phyloP scores from a whole-genome alignment of 2,329 filamentous ascomycete species.

The Aspergillus neotritici region DNA sequence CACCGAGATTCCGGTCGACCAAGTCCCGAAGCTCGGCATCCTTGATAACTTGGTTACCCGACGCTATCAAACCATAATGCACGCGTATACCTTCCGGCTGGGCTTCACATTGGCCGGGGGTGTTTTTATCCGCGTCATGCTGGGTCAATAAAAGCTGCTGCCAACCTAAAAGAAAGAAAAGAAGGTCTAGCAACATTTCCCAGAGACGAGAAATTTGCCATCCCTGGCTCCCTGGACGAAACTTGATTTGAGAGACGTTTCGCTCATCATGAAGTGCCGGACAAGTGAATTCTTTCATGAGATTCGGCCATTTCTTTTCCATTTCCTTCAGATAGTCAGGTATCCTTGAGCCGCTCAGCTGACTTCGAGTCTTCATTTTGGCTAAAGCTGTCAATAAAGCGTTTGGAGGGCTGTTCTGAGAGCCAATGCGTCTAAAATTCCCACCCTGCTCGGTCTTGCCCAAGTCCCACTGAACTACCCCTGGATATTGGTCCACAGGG shows the following conservation, averaged over 20 bases:
- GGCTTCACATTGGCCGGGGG: no score
- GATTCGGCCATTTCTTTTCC: background rate
- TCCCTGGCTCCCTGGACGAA: no score
- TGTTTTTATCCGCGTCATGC: background rate
- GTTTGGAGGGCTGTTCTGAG: background rate
- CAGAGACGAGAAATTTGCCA: no score
- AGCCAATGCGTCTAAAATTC: constrained; percentile 1
- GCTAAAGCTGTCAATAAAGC: background rate
- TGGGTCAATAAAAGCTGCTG: no score
- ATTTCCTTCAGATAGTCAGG: background rate
- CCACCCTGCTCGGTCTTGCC: background rate
- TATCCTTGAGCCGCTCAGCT: background rate
- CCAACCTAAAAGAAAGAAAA: no score
- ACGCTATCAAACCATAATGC: background rate
- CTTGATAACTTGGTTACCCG: background rate
- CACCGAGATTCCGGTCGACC: background rate
- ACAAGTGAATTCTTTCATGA: background rate
- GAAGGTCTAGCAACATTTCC: no score
- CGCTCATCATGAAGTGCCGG: no score
- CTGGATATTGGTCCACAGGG: background rate
- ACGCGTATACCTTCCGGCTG: background rate
- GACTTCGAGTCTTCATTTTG: background rate
- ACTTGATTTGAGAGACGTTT: no score
- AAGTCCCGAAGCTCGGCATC: background rate
- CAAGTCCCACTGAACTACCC: background rate